Base-by-base conservation (phyloP, 1,139 yeast species). In the Petasospora rhodanensis region DNA sequence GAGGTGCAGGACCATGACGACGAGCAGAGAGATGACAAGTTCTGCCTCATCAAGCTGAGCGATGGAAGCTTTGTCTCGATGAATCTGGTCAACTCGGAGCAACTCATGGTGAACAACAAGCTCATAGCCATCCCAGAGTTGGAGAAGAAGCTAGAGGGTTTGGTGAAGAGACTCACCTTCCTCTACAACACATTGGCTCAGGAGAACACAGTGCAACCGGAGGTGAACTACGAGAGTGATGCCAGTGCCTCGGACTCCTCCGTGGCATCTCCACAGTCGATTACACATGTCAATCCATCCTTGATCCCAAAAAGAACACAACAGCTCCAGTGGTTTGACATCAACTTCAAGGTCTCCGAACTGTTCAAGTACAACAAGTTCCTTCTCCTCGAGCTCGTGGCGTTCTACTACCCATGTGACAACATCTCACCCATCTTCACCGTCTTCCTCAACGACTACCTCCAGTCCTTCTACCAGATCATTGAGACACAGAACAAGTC, bases 391-490 rank as follows among this genome's bases (percentile, higher is more conserved):
- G 24, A 41, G 11, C 29, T 47, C 1, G 24, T 45, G 1, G 41
- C 47, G 3, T 40, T 38, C 28, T 45, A 39, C 19, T 45, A 47
- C 23, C 46, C 49, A 1, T 28, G 42, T 4, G 29, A 24, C 10
- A 25, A 23, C 13, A 28, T 26, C 7, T 30, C 24, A 26, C 31
- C 22, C 5, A 10, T n/a, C 2, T 45, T 38, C 27, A 24, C 37
- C 0, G 28, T 39, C 6, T 39, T 49, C 16, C 18, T 49, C 6
- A 23, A 31, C 4, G 51, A 49, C 26, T 50, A 42, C 24, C 27
- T 50, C 13, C 35, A 40, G 20, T 49, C 53, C 1, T 50, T 46
- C 39, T 50, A 42, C 33, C 40, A 42, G 21, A 45, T 47, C 18
- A 42, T 47, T 12, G 41, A 42, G 22, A 32, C 47, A 7, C 33